These are phyloP conservation scores for Talaromyces funiculosus DNA, from an alignment of 2,329 filamentous ascomycete species.

Conservation along the genomic window DNA sequence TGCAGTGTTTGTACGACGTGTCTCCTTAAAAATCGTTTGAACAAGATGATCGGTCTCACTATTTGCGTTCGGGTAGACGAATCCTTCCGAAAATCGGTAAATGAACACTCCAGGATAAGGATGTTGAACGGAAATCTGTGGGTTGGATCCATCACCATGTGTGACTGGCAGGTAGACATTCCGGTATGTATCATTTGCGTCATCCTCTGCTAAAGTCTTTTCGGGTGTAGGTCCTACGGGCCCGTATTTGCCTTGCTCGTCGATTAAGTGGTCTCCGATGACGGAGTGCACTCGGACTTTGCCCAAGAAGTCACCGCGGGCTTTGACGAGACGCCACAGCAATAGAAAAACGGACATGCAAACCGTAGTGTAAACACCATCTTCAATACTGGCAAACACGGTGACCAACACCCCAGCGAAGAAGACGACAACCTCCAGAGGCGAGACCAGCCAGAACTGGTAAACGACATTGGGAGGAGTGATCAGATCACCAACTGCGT, in stretches of 20 bases:
- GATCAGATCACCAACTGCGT: constrained; percentile 88
- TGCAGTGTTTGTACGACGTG: constrained; percentile 68
- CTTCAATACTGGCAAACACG: constrained; percentile 81
- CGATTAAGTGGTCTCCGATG: constrained; percentile 66
- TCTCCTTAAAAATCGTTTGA: constrained; percentile 61
- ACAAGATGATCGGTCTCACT: constrained; percentile 78
- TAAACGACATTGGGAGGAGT: constrained; percentile 87
- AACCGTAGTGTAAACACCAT: constrained; percentile 86
- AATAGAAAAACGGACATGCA: constrained; percentile 69
- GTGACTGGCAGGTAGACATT: constrained; percentile 84
- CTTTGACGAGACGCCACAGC: constrained; percentile 76
- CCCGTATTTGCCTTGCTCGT: constrained; percentile 58
- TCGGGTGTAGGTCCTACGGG: constrained; percentile 40
- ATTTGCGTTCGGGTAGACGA: constrained; percentile 92
- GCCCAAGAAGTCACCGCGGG: constrained; percentile 77
- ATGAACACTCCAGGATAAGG: constrained; percentile 93
- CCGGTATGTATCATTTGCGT: constrained; percentile 51
- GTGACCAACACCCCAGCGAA: constrained; percentile 88
- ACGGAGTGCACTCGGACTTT: constrained; percentile 79
- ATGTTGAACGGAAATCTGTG: constrained; percentile 67
- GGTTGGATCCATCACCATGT: constrained; percentile 87
- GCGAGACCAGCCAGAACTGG: constrained; percentile 91
- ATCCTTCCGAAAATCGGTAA: constrained; percentile 89
- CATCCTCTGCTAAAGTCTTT: constrained; percentile 23
- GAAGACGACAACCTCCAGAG: constrained; percentile 86